Conservation (phyloP, 2,329 filamentous ascomycete species). For the Ramularia endophylla region DNA sequence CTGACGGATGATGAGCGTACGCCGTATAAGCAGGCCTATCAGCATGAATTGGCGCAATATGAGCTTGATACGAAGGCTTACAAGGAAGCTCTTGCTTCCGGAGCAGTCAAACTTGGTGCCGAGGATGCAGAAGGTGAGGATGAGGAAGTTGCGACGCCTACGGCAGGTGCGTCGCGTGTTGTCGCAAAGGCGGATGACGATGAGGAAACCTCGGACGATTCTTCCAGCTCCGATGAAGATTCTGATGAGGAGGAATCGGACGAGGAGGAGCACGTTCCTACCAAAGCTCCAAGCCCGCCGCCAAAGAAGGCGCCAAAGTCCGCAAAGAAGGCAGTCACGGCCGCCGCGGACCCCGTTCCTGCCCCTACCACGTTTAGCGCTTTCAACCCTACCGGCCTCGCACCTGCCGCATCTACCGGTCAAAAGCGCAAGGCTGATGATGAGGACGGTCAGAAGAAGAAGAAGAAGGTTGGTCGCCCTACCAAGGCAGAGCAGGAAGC, state of each 20-base stretch:
- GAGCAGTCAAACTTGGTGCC: neutral
- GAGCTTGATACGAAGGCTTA: constrained; percentile 52
- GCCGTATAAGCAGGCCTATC: constrained; percentile 57
- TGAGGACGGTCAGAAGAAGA: neutral
- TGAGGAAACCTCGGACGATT: neutral
- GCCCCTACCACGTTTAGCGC: neutral
- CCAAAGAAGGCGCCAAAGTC: neutral
- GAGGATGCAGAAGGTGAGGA: constrained; percentile 2
- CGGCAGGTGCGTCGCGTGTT: neutral
- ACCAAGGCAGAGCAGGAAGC: neutral
- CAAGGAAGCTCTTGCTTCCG: constrained; percentile 33
- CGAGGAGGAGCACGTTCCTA: neutral
- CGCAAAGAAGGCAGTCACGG: neutral
- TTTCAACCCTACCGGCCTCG: neutral
- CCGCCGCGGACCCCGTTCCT: neutral
- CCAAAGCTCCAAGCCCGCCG: neutral
- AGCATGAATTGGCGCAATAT: constrained; percentile 51
- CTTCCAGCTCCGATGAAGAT: neutral
- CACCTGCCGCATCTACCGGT: neutral
- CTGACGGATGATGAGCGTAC: constrained; percentile 70
- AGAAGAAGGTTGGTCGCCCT: constrained; percentile 1
- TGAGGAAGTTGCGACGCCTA: neutral
- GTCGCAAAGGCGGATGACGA: neutral
- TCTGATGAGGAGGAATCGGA: constrained; percentile 1
- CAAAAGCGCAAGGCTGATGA: neutral